These are phyloP conservation scores for Auriculariales sp. DNA, from an alignment of 768 basidiomycete genomes.

Conservation along the genomic window DNA sequence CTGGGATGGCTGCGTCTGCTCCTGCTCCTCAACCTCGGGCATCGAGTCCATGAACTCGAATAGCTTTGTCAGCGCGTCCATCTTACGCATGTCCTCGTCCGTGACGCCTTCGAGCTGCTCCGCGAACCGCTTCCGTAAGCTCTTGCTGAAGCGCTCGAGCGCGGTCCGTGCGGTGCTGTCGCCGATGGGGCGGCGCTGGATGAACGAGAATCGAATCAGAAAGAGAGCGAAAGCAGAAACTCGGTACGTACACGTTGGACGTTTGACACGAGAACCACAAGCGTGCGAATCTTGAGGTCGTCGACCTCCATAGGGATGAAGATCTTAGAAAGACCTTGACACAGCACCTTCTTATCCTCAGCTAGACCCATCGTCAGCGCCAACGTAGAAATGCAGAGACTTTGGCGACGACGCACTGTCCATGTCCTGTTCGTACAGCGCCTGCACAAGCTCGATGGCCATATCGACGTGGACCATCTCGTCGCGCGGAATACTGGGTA, in stretches of 20 bases:
- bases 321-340: slow-evolving; percentile 46
- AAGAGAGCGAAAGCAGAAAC: slow-evolving; percentile 1
- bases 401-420: slow-evolving; percentile 29
- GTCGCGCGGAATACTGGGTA: slow-evolving; percentile 24
- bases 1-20: slow-evolving; percentile 17
- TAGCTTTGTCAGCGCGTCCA: slow-evolving; percentile 44
- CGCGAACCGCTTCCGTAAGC: slow-evolving; percentile 56
- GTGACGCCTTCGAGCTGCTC: slow-evolving; percentile 55
- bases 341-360: slow-evolving; percentile 47
- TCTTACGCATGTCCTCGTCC: slow-evolving; percentile 53
- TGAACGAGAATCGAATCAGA: slow-evolving; percentile 15
- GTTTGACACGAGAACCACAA: slow-evolving; percentile 48
- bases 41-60: slow-evolving; percentile 63
- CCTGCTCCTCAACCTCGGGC: slow-evolving; percentile 49
- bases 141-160: slow-evolving; percentile 50
- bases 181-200: slow-evolving; percentile 41
- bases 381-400: background rate
- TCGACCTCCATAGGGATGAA: slow-evolving; percentile 58
- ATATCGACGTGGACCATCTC: slow-evolving; percentile 41
- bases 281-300: slow-evolving; percentile 47
- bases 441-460: slow-evolving; percentile 38
- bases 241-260: slow-evolving; percentile 34
- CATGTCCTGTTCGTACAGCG: slow-evolving; percentile 31
- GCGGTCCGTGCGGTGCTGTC: slow-evolving; percentile 54
- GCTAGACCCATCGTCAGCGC: background rate